Evolutionary conservation across 352 stramenopile genomes (phyloP), one percentile per base, ranked within the genome.

Genomic region (Phytophthora sp.): DNA sequence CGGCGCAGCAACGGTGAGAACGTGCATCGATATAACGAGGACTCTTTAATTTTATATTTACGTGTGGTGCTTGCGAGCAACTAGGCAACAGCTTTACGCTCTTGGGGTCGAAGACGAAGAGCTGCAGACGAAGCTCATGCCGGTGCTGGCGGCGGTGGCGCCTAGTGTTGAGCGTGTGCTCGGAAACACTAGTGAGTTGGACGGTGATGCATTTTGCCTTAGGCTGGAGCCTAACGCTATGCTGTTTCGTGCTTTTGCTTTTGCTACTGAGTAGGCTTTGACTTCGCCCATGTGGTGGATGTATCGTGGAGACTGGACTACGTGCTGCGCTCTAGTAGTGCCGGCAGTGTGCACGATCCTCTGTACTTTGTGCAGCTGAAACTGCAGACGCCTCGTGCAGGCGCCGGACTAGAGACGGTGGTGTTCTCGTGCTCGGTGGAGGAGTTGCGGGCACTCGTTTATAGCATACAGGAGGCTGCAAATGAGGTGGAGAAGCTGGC

Each of bases 301-400:
- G 74, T 91, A 2, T 72, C 69, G 8, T 94, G 84, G 84, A 74
- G 82, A 26, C 54, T 94, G 26, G 84, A 94, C 72, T 88, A 92
- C 48, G 75, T 85, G 3, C 58, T 91, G 23, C 76, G 74, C 3
- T 89, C 81, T 4, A 88, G 66, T 41, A 66, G 64, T 13, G 71
- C 63, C n/a, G 84, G 84, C 4, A 85, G 65, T 46, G 58, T 91
- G 46, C 79, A 83, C 37, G 68, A 77, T 45, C 76, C 77, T 8
- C 35, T 82, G 17, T 94, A 89, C 52, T 82, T 87, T 13, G 82
- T 94, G 28, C 63, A 91, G 30, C 53, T 94, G 53, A 77, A 77
- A 52, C 45, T 89, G 26, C 81, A 92, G 59, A 68, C 72, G 13
- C 80, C 82, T 7, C 41, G 62, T 46, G 66, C 70, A 23, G 51